Evolutionary conservation across 2,329 filamentous ascomycete species (phyloP).

Genomic region (Alternaria arbusti): DNA sequence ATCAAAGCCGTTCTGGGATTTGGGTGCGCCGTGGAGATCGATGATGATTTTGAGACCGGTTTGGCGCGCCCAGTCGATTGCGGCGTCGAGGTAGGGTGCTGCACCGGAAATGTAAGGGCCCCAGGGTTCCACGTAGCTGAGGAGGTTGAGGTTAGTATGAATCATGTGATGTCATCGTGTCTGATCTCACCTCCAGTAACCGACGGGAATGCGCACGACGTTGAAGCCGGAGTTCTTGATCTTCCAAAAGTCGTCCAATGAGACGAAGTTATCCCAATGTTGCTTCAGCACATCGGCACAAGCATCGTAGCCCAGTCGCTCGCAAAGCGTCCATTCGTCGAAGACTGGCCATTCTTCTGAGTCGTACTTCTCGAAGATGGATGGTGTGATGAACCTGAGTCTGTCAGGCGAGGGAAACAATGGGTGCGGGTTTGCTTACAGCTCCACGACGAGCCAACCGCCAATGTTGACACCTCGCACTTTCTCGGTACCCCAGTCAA

Average conservation of each 20-base stretch:
- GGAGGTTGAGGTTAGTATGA: neutral
- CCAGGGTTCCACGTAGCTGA: conserved; percentile 39
- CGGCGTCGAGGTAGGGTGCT: conserved; percentile 61
- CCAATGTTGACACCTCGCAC: conserved; percentile 46
- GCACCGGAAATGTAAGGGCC: conserved; percentile 60
- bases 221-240: conserved; percentile 65
- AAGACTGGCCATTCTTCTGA: conserved; percentile 43
- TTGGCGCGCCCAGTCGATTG: conserved; percentile 62
- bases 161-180: neutral
- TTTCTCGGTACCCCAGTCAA: conserved; percentile 54
- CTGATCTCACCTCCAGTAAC: conserved; percentile 62
- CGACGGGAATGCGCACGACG: conserved; percentile 64
- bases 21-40: conserved; percentile 60
- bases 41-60: conserved; percentile 63
- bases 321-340: conserved; percentile 59
- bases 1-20: conserved; percentile 67
- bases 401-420: conserved; percentile 5
- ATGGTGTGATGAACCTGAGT: conserved; percentile 61
- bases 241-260: conserved; percentile 59
- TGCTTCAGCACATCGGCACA: conserved; percentile 53
- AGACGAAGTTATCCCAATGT: conserved; percentile 61
- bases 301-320: conserved; percentile 56
- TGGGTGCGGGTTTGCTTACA: conserved; percentile 15
- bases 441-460: conserved; percentile 45
- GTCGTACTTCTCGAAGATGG: conserved; percentile 55